Conservation (phyloP, 225 moss, liverwort and hornwort species). For the Polytrichum commune region DNA sequence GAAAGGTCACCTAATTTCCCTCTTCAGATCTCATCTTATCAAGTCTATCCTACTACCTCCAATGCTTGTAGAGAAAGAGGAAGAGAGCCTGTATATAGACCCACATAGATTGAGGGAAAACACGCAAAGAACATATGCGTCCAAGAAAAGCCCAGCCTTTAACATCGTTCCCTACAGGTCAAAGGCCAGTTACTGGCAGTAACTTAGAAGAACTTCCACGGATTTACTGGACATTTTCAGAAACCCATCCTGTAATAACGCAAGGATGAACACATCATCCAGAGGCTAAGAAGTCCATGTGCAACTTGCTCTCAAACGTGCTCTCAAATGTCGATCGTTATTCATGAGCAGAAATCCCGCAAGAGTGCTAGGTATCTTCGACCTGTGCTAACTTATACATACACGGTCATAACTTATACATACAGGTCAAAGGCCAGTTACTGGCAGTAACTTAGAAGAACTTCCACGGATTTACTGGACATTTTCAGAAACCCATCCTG, state of each 20-base stretch:
- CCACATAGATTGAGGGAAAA: conserved; percentile 1
- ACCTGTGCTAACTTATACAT: no score
- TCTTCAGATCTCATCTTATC: conserved; percentile 5
- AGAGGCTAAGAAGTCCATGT: no score
- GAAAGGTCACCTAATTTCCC: neutral
- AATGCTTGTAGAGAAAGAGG: conserved; percentile 5
- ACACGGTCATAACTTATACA: no score
- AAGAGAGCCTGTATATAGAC: conserved; percentile 1
- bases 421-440: neutral
- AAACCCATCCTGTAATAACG: no score
- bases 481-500: no score
- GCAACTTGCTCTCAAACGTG: no score
- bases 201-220: neutral
- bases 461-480: neutral
- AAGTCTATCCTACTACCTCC: conserved; percentile 4
- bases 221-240: neutral
- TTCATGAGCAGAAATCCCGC: no score
- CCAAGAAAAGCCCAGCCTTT: conserved; percentile 7
- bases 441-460: neutral
- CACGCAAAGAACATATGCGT: conserved; percentile 34
- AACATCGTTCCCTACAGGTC: neutral
- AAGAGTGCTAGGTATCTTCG: no score
- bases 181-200: neutral
- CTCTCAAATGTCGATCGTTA: no score
- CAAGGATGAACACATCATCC: no score